Evolutionary conservation across 306 rosid species (phyloP).

Genomic region (Quercus gilva): DNA sequence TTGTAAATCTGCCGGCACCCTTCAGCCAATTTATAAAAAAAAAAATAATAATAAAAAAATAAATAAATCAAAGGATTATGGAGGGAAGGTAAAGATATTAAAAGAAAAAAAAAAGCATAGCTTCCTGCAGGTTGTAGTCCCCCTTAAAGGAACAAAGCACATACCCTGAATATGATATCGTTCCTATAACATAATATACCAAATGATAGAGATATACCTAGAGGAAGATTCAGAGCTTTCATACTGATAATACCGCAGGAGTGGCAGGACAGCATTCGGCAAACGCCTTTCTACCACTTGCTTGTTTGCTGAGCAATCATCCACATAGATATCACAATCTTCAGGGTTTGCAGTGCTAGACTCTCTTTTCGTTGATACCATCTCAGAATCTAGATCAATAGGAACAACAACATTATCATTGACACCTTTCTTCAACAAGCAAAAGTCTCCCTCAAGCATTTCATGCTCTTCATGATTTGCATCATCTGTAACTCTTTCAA

Average conservation of each 20-base stretch:
- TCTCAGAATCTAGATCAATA: constrained; percentile 44
- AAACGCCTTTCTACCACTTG: constrained; percentile 66
- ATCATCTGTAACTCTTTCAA: constrained; percentile 29
- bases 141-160: not conserved
- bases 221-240: constrained; percentile 98
- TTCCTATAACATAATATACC: constrained; percentile 4
- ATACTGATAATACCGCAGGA: constrained; percentile 78
- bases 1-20: not conserved
- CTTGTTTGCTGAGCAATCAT: constrained; percentile 56
- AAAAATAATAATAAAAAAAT: not conserved
- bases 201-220: constrained; percentile 57
- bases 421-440: constrained; percentile 27
- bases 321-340: constrained; percentile 52
- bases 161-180: not conserved
- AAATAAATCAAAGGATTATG: not conserved
- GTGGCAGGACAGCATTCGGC: constrained; percentile 82
- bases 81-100: not conserved
- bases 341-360: constrained; percentile 40
- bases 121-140: constrained; percentile 1
- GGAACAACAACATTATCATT: constrained; percentile 31
- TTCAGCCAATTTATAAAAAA: not conserved
- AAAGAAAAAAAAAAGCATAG: constrained; percentile 3
- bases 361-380: constrained; percentile 38
- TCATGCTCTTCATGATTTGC: constrained; percentile 36
- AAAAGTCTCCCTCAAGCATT: constrained; percentile 36